Conservation (phyloP, 2,329 filamentous ascomycete species). For the Aspergillus amoenus region DNA sequence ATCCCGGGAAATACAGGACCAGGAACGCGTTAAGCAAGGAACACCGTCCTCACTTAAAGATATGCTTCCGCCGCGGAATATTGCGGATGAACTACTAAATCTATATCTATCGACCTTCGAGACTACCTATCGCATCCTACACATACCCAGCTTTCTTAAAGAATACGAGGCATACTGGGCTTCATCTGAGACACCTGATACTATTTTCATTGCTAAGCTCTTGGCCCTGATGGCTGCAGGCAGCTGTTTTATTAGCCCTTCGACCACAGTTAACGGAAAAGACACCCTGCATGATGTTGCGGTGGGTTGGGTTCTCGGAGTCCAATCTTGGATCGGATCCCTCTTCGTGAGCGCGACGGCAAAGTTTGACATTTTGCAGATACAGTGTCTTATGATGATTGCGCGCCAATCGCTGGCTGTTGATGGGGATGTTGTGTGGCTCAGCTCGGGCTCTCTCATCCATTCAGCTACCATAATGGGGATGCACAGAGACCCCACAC, state of each 20-base stretch:
- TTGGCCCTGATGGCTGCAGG: conserved; percentile 43
- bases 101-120: conserved; percentile 59
- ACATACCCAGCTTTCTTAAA: conserved; percentile 56
- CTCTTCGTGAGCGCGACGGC: conserved; percentile 32
- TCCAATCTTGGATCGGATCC: conserved; percentile 35
- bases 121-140: conserved; percentile 57
- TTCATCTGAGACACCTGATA: conserved; percentile 39
- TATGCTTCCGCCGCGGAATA: conserved; percentile 44
- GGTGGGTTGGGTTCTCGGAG: conserved; percentile 40
- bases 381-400: conserved; percentile 33
- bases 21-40: conserved; percentile 31
- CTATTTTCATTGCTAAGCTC: conserved; percentile 49
- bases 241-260: conserved; percentile 41
- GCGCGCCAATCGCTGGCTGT: conserved; percentile 32
- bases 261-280: conserved; percentile 21
- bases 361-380: conserved; percentile 33
- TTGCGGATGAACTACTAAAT: conserved; percentile 54
- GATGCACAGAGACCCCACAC: conserved; percentile 40
- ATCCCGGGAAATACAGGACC: conserved; percentile 28
- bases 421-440: conserved; percentile 36
- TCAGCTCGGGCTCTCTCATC: conserved; percentile 39
- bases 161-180: conserved; percentile 59
- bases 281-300: conserved; percentile 49
- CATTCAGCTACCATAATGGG: conserved; percentile 45
- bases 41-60: conserved; percentile 31